Evolutionary conservation across 78 protist species (phyloP).

Genomic region (Speleostelium caveatum): DNA sequence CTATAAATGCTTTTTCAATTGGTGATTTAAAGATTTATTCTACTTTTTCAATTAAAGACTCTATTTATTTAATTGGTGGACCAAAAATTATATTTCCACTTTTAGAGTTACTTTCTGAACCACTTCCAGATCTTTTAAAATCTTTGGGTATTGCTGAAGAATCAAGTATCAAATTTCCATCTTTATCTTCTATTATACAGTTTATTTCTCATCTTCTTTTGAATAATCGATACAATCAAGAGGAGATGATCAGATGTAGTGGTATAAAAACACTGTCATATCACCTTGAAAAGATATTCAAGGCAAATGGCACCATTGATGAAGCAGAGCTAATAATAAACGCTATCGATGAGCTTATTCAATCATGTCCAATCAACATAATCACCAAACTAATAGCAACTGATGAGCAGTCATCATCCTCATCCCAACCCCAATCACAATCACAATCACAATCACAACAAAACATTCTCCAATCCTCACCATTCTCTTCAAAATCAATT

Average conservation of each 20-base stretch:
- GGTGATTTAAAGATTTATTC: constrained; percentile 47
- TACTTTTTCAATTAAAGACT: constrained; percentile 64
- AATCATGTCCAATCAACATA: constrained; percentile 2
- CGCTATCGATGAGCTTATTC: constrained; percentile 16
- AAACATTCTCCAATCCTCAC: too few species aligned
- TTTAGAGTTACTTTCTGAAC: constrained; percentile 6
- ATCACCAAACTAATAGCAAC: background rate
- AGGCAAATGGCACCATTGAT: background rate
- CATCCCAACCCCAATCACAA: background rate
- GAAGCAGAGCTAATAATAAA: background rate
- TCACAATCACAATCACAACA: too few species aligned
- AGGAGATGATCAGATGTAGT: constrained; percentile 24
- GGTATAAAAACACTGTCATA: constrained; percentile 14
- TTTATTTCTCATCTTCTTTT: constrained; percentile 25
- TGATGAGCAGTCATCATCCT: background rate
- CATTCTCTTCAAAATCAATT: too few species aligned
- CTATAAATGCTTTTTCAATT: constrained; percentile 44
- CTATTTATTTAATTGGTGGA: constrained; percentile 53
- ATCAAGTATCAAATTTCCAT: constrained; percentile 5
- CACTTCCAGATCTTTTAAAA: too few species aligned
- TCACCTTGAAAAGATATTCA: background rate
- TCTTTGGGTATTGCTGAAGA: too few species aligned
- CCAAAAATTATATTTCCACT: constrained; percentile 55
- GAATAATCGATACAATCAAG: constrained; percentile 33
- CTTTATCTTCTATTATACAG: constrained; percentile 1